Percentiles rank a stretch among this genome's conserved stretches.
Evolutionary conservation across 169 alveolate species (phyloP).

Genomic region (Plasmodium gallinaceum): DNA sequence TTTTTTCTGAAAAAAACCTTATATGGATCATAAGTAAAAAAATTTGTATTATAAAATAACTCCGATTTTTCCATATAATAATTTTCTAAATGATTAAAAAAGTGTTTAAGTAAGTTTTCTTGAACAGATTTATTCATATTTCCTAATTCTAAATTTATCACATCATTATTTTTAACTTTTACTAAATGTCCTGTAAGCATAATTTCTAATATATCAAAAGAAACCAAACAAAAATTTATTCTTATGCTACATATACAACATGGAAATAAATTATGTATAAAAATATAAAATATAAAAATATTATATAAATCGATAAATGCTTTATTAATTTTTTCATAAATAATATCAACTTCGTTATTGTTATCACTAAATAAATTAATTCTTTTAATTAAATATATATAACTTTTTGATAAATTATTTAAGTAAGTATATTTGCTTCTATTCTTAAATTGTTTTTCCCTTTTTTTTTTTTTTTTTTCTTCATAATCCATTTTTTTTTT

Average conservation of each 20-base stretch:
- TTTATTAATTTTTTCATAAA: slow-evolving; percentile 63
- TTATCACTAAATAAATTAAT: slow-evolving; percentile 64
- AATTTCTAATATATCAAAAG: slow-evolving; percentile 61
- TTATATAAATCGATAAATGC: slow-evolving; percentile 54
- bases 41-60: slow-evolving; percentile 12
- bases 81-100: slow-evolving; percentile 73
- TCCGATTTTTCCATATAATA: slow-evolving; percentile 65
- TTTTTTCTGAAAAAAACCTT: slow-evolving; percentile 8
- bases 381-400: slow-evolving; percentile 64
- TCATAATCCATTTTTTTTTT: slow-evolving; percentile 19
- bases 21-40: slow-evolving; percentile 14
- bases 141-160: slow-evolving; percentile 27
- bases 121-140: slow-evolving; percentile 52
- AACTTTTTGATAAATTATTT: slow-evolving; percentile 65
- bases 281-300: slow-evolving; percentile 50
- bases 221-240: slow-evolving; percentile 27
- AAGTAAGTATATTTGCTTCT: slow-evolving; percentile 46
- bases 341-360: slow-evolving; percentile 52
- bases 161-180: slow-evolving; percentile 67
- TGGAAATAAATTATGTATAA: slow-evolving; percentile 44
- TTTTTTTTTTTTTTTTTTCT: slow-evolving; percentile 30
- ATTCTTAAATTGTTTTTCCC: slow-evolving; percentile 45
- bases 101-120: slow-evolving; percentile 51
- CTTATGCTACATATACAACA: slow-evolving; percentile 61
- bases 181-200: slow-evolving; percentile 75